phyloP scores from a whole-genome alignment of 306 rosid genomes.

The Pachyrhizus erosus region DNA sequence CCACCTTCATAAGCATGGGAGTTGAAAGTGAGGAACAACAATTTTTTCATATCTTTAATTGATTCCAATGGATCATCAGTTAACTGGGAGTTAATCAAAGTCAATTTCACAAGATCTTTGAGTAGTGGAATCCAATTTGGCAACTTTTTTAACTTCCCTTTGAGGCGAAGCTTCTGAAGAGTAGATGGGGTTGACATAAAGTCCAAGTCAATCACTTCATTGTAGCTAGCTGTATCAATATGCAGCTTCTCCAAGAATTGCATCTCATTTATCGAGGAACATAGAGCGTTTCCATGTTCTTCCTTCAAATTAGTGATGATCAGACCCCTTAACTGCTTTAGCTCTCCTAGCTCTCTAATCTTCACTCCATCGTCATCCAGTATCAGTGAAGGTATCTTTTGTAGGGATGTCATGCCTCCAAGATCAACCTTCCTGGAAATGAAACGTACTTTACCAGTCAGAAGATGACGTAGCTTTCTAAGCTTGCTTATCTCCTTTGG shows the following conservation, averaged over 20 bases:
- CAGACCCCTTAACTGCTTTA: not conserved
- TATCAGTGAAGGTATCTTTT: not conserved
- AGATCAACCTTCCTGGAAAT: not conserved
- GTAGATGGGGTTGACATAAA: not conserved
- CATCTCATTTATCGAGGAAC: not conserved
- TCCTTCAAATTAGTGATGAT: fast-evolving
- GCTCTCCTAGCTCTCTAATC: not conserved
- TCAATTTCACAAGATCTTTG: not conserved
- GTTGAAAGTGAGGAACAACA: not conserved
- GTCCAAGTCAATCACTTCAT: not conserved
- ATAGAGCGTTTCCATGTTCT: not conserved
- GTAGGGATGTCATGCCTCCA: not conserved
- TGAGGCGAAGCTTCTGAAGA: not conserved
- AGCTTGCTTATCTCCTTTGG: conserved; percentile 8
- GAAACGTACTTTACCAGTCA: not conserved
- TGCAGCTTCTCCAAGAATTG: not conserved
- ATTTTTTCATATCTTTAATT: not conserved
- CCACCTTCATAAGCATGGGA: not conserved
- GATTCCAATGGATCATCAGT: not conserved
- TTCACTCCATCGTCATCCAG: not conserved
- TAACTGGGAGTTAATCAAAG: fast-evolving
- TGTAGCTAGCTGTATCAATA: fast-evolving
- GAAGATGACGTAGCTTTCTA: not conserved
- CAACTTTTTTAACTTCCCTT: not conserved
- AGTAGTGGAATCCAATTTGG: conserved; percentile 14